Percentiles rank a stretch among this genome's conserved stretches.
Conservation (phyloP, 257 asterid genomes). For the Knoxia roxburghii region DNA sequence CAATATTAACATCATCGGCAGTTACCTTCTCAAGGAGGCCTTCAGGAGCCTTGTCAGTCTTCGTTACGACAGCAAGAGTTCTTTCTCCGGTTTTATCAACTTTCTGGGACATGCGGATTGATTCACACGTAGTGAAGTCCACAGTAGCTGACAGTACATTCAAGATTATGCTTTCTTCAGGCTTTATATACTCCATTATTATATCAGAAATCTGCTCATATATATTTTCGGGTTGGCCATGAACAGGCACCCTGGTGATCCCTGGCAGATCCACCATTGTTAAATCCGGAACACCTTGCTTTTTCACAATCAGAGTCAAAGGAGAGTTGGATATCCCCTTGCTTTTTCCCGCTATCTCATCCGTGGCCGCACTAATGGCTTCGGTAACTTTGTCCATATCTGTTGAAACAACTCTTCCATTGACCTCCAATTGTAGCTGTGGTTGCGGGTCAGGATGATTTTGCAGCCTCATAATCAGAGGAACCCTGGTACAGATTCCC, state of each 20-base stretch:
- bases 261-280: constrained; percentile 24
- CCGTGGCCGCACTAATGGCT: constrained; percentile 1
- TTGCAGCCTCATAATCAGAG: constrained; percentile 20
- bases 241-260: constrained; percentile 21
- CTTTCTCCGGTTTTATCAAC: constrained; percentile 12
- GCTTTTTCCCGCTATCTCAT: constrained; percentile 12
- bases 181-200: constrained; percentile 14
- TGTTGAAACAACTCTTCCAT: background rate
- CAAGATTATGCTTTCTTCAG: constrained; percentile 15
- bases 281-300: constrained; percentile 10
- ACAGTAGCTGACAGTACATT: constrained; percentile 16
- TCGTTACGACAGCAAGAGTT: constrained; percentile 18
- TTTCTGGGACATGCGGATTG: constrained; percentile 16
- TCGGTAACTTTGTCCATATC: constrained; percentile 1
- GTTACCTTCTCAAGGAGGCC: constrained; percentile 16
- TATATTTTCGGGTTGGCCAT: constrained; percentile 18
- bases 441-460: constrained; percentile 1
- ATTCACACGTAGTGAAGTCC: constrained; percentile 19
- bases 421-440: background rate
- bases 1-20: constrained; percentile 6
- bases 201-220: constrained; percentile 19
- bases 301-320: constrained; percentile 6
- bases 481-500: constrained; percentile 19
- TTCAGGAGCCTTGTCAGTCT: constrained; percentile 13
- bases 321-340: constrained; percentile 15